Percentiles rank a stretch among this genome's conserved stretches.
Conservation (phyloP, 2,329 filamentous ascomycete species). For the Aspergillus quadrilineatus region DNA sequence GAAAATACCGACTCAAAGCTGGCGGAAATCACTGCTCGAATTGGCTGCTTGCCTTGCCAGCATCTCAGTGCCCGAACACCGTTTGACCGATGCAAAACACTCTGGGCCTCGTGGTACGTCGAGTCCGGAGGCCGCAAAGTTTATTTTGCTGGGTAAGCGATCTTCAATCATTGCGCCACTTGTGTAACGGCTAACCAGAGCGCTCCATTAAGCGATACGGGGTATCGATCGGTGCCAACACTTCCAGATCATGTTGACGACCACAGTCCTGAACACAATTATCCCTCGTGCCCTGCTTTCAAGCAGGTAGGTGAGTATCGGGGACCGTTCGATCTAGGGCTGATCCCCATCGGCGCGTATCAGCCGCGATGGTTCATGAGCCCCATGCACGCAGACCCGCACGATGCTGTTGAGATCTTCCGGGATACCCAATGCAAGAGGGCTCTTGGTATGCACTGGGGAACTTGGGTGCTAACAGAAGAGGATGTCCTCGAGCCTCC, state of each 20-base stretch:
- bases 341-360: slow-evolving; percentile 94
- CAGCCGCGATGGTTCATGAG: slow-evolving; percentile 65
- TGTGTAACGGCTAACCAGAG: slow-evolving; percentile 9
- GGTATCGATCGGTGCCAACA: slow-evolving; percentile 75
- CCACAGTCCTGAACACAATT: slow-evolving; percentile 64
- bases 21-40: slow-evolving; percentile 63
- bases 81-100: slow-evolving; percentile 70
- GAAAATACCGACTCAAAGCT: slow-evolving; percentile 23
- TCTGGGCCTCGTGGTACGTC: slow-evolving; percentile 88
- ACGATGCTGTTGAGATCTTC: slow-evolving; percentile 88
- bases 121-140: slow-evolving; percentile 72
- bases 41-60: slow-evolving; percentile 81
- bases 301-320: slow-evolving; percentile 74
- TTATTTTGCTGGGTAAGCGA: slow-evolving; percentile 69
- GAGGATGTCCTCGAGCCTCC: slow-evolving; percentile 87
- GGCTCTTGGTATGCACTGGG: slow-evolving; percentile 91
- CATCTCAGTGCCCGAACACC: slow-evolving; percentile 70
- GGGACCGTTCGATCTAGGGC: slow-evolving; percentile 84
- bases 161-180: neutral
- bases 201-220: slow-evolving; percentile 68
- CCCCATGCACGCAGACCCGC: slow-evolving; percentile 80
- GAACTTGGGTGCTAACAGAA: slow-evolving; percentile 78
- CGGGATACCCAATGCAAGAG: slow-evolving; percentile 72
- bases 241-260: slow-evolving; percentile 66
- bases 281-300: slow-evolving; percentile 80